These are phyloP conservation scores for Nowakowskiella sp. DNA, from an alignment of 192 early-diverging fungal genomes.

Conservation along the genomic window DNA sequence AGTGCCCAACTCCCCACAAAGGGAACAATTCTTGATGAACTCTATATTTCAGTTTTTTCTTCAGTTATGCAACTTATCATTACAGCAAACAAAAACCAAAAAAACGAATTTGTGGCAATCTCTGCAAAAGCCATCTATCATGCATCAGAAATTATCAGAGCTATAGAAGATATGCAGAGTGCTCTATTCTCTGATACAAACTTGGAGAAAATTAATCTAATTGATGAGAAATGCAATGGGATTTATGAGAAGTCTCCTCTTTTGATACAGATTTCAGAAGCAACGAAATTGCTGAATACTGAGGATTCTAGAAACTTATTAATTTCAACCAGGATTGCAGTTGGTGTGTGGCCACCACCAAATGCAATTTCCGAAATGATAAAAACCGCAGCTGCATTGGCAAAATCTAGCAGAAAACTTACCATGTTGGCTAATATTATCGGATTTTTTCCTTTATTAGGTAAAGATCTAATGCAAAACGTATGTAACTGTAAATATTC, in stretches of 20 bases:
- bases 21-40: constrained; percentile 41
- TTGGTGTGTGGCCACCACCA: constrained; percentile 47
- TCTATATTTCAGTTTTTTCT: constrained; percentile 39
- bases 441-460: constrained; percentile 28
- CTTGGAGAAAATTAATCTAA: background rate
- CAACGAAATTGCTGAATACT: constrained; percentile 12
- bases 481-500: constrained; percentile 14
- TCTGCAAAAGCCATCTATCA: constrained; percentile 41
- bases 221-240: constrained; percentile 6
- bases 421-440: constrained; percentile 31
- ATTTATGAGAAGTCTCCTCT: constrained; percentile 16
- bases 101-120: constrained; percentile 41
- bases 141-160: constrained; percentile 32
- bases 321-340: constrained; percentile 41
- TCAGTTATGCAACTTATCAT: constrained; percentile 40
- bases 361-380: constrained; percentile 43
- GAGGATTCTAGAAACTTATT: constrained; percentile 37
- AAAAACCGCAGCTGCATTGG: constrained; percentile 29
- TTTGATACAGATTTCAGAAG: constrained; percentile 9
- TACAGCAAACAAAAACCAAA: constrained; percentile 48
- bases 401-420: constrained; percentile 22
- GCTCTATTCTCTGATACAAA: constrained; percentile 1
- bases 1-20: constrained; percentile 27
- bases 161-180: constrained; percentile 24
- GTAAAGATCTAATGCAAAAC: constrained; percentile 27